Conservation (phyloP, 305 asterid species). For the Fraxinus sp. region DNA sequence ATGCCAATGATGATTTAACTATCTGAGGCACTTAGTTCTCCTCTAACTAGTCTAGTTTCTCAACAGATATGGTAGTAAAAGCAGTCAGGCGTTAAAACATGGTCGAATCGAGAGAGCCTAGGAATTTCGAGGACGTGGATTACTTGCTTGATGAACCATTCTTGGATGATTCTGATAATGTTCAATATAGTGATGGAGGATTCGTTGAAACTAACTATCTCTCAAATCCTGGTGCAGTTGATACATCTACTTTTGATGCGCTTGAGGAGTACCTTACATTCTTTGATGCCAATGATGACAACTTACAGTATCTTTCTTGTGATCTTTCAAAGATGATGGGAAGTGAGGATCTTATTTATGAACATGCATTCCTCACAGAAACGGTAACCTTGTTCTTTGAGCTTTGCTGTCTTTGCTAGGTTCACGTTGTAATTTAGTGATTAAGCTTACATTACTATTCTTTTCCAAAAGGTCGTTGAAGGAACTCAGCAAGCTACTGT, state of each 20-base stretch:
- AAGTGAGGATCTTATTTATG: slow-evolving; percentile 34
- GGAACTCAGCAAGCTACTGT: background rate
- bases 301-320: slow-evolving; percentile 34
- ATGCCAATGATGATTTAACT: too few relatives aligned
- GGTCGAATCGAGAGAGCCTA: slow-evolving; percentile 67
- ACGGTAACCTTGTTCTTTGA: slow-evolving; percentile 38
- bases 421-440: slow-evolving; percentile 1
- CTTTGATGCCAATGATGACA: slow-evolving; percentile 53
- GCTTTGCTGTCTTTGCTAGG: background rate
- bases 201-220: slow-evolving; percentile 71
- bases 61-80: slow-evolving; percentile 31
- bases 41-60: too few relatives aligned
- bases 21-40: too few relatives aligned
- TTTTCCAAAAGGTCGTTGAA: slow-evolving; percentile 33
- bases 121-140: slow-evolving; percentile 43
- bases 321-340: slow-evolving; percentile 47
- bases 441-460: slow-evolving; percentile 8
- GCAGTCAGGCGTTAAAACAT: slow-evolving; percentile 64
- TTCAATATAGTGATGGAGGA: slow-evolving; percentile 50
- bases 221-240: slow-evolving; percentile 41
- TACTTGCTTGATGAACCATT: slow-evolving; percentile 64
- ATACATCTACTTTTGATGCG: slow-evolving; percentile 42
- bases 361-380: slow-evolving; percentile 31
- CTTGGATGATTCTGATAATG: slow-evolving; percentile 38
- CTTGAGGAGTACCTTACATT: slow-evolving; percentile 62